A percentile compares a stretch with the other conserved stretches of the same genome.
Evolutionary conservation across 345 rosid species (phyloP).

Genomic region (Eucalyptus erythrocorys): DNA sequence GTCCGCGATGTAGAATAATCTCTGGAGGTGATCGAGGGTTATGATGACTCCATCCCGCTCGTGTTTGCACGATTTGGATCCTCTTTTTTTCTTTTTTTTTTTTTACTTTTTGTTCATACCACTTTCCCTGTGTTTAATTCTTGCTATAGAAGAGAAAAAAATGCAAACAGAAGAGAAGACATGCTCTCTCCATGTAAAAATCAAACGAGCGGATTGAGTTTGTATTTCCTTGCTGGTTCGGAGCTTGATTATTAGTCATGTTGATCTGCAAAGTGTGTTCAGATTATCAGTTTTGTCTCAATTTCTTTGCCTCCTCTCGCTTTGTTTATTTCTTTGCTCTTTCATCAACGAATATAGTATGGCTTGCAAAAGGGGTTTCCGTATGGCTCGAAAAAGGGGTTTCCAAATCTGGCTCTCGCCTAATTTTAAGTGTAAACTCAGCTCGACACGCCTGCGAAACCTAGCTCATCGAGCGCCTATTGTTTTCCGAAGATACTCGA

Average conservation of each 20-base stretch:
- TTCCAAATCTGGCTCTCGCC: not conserved
- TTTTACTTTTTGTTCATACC: not conserved
- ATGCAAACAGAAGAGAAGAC: not conserved
- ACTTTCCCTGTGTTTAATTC: not conserved
- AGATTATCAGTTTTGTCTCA: not conserved
- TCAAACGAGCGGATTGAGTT: not conserved
- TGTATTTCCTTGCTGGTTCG: not conserved
- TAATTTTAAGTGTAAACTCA: not conserved
- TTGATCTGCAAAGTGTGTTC: not conserved
- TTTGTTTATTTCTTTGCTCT: not conserved
- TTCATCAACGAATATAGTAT: not conserved
- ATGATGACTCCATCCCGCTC: not conserved
- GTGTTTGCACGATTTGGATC: not conserved
- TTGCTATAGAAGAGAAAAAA: not conserved
- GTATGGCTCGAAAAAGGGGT: not conserved
- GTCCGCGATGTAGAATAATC: conserved; percentile 13
- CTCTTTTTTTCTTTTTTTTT: not conserved
- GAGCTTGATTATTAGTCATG: not conserved
- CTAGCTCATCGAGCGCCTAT: not conserved
- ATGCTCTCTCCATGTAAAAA: not conserved
- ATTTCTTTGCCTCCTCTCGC: not conserved
- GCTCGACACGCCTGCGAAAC: not conserved
- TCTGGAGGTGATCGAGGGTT: not conserved
- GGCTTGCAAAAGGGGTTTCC: not conserved
- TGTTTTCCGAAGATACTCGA: not conserved